Percentiles rank a stretch among this genome's conserved stretches.
These are phyloP conservation scores for Aspergillus uvarum DNA, from an alignment of 2,329 filamentous ascomycete species.

Conservation along the genomic window DNA sequence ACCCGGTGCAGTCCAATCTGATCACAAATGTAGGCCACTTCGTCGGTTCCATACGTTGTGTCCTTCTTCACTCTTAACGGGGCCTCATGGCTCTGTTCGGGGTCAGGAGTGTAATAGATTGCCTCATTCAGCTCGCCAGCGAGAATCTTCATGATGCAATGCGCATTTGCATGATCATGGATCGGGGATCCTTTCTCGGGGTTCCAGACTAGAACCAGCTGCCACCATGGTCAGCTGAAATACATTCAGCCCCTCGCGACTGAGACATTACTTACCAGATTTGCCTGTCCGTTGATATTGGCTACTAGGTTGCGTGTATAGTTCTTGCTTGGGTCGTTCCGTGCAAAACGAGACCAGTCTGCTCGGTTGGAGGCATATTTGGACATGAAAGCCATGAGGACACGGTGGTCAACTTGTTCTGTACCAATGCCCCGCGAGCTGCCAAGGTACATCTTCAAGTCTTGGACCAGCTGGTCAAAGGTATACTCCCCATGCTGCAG, in stretches of 20 bases:
- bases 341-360: constrained; percentile 31
- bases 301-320: constrained; percentile 36
- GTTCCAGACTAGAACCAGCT: constrained; percentile 37
- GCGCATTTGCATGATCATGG: constrained; percentile 38
- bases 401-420: constrained; percentile 24
- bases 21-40: constrained; percentile 36
- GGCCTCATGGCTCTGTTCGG: constrained; percentile 3
- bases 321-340: constrained; percentile 34
- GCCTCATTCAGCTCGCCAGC: constrained; percentile 32
- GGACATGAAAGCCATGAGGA: constrained; percentile 27
- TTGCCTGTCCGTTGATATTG: constrained; percentile 35
- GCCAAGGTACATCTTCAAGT: constrained; percentile 31
- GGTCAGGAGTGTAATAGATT: constrained; percentile 24
- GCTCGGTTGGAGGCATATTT: constrained; percentile 30
- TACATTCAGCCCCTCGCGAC: not conserved
- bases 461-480: constrained; percentile 22
- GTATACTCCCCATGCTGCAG: constrained; percentile 2
- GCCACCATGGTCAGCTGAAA: constrained; percentile 1
- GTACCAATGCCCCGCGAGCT: constrained; percentile 27
- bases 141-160: constrained; percentile 40
- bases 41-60: constrained; percentile 25
- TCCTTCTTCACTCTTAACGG: constrained; percentile 28
- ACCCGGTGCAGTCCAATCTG: constrained; percentile 35
- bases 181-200: constrained; percentile 37
- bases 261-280: constrained; percentile 24